Base-by-base conservation (phyloP, 1,284 basidiomycete genomes). In the Apiotrichum brassicae region DNA sequence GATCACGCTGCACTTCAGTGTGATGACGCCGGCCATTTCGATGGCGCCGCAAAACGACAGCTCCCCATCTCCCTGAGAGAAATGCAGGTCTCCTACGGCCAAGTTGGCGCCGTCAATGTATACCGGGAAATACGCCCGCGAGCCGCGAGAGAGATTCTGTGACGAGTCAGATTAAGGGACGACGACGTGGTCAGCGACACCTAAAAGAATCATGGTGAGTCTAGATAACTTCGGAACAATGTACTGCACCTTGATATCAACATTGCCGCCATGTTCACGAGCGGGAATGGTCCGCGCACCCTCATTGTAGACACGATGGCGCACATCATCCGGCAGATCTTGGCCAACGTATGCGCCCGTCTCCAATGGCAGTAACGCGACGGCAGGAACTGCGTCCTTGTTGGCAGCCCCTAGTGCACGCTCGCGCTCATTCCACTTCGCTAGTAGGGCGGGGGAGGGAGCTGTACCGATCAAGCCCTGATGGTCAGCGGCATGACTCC, bases 201-300 rank as follows among this genome's bases (percentile, higher is more conserved):
- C n/a, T n/a, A n/a, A n/a, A n/a, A n/a, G n/a, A n/a, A n/a, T n/a
- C n/a, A n/a, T n/a, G n/a, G n/a, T n/a, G n/a, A n/a, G n/a, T n/a
- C n/a, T n/a, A n/a, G n/a, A n/a, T n/a, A n/a, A n/a, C n/a, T n/a
- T n/a, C n/a, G n/a, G n/a, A n/a, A n/a, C n/a, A n/a, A n/a, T n/a
- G n/a, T n/a, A n/a, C n/a, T n/a, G n/a, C 24, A 45, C 32, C 48
- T 54, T 54, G 70, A 87, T 86, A 71, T 87, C 85, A 60, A 84
- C 85, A 59, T 87, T 87, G 22, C 85, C 85, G n/a, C 85, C 85
- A 65, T 87, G 84, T 66, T 86, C 85, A 22, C 85, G 69, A n/a
- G 82, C 83, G 6, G 85, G 85, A 42, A 86, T 76, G 0, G 86
- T 88, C 52, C 86, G 76, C 24, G 85, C 85, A 16, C 86, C 86